These are phyloP conservation scores for Botrytis fabae DNA, from an alignment of 2,329 filamentous ascomycete genomes.

Conservation along the genomic window DNA sequence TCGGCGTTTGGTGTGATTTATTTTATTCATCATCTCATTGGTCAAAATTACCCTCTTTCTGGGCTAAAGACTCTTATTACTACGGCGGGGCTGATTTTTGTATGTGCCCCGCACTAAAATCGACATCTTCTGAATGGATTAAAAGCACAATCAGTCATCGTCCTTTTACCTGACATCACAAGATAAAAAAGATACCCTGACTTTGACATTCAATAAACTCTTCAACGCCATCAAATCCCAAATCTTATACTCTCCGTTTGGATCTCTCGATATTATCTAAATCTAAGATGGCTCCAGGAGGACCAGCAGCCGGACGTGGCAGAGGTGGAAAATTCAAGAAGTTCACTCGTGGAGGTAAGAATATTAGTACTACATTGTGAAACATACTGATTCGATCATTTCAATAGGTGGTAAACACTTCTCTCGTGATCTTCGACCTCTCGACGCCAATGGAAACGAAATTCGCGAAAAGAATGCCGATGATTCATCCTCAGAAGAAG, in stretches of 20 bases:
- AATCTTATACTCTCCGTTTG: neutral
- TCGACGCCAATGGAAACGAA: conserved; percentile 86
- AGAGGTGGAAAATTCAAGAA: conserved; percentile 95
- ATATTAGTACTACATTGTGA: neutral
- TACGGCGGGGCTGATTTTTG: conserved; percentile 5
- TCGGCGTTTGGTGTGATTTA: neutral
- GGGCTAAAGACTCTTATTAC: neutral
- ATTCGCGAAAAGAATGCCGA: conserved; percentile 73
- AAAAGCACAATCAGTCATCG: conserved; percentile 7
- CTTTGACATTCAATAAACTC: neutral
- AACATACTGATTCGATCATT: conserved; percentile 28
- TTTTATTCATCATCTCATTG: neutral
- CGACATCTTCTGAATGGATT: conserved; percentile 8
- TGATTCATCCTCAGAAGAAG: conserved; percentile 50
- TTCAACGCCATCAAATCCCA: neutral
- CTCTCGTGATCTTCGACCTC: conserved; percentile 83
- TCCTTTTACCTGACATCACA: conserved; percentile 15
- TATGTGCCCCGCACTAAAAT: conserved; percentile 13
- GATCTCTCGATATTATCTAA: neutral
- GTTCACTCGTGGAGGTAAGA: conserved; percentile 82
- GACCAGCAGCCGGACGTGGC: conserved; percentile 50
- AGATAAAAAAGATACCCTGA: neutral
- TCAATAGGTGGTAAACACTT: conserved; percentile 85
- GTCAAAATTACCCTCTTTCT: neutral
- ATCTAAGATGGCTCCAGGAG: conserved; percentile 52